phyloP scores from a whole-genome alignment of 2,329 filamentous ascomycete genomes.

The Trichothecium roseum region DNA sequence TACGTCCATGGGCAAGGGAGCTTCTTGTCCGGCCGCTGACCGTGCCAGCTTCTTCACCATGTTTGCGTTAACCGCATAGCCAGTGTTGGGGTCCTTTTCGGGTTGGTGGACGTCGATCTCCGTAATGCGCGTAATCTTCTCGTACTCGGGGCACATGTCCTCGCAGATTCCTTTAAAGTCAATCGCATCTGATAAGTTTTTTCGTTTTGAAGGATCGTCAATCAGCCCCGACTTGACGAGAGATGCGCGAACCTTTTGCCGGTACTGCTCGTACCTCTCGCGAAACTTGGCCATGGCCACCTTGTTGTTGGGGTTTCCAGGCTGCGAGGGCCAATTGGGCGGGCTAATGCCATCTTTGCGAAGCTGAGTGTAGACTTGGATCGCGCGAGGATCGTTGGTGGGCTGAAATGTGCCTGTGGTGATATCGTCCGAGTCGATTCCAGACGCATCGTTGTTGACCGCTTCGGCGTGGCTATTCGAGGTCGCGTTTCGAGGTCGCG shows the following conservation, averaged over 20 bases:
- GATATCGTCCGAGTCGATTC: neutral
- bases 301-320: conserved; percentile 40
- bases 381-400: conserved; percentile 29
- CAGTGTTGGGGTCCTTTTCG: conserved; percentile 38
- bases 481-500: neutral
- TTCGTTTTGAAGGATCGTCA: conserved; percentile 54
- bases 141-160: conserved; percentile 60
- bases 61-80: conserved; percentile 35
- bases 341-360: conserved; percentile 43
- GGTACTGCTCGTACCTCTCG: conserved; percentile 45
- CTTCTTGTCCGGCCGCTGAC: conserved; percentile 58
- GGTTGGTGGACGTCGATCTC: conserved; percentile 47
- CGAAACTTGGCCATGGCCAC: conserved; percentile 43
- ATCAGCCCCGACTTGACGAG: conserved; percentile 50
- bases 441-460: neutral
- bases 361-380: conserved; percentile 40
- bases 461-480: neutral
- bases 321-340: conserved; percentile 44
- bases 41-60: conserved; percentile 61
- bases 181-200: conserved; percentile 52
- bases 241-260: conserved; percentile 43
- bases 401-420: conserved; percentile 6
- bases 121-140: conserved; percentile 51
- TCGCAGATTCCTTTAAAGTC: conserved; percentile 59
- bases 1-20: conserved; percentile 58